Evolutionary conservation across 352 stramenopile species (phyloP), one percentile per base, ranked within the genome.

Genomic region (Phytophthora idaei): DNA sequence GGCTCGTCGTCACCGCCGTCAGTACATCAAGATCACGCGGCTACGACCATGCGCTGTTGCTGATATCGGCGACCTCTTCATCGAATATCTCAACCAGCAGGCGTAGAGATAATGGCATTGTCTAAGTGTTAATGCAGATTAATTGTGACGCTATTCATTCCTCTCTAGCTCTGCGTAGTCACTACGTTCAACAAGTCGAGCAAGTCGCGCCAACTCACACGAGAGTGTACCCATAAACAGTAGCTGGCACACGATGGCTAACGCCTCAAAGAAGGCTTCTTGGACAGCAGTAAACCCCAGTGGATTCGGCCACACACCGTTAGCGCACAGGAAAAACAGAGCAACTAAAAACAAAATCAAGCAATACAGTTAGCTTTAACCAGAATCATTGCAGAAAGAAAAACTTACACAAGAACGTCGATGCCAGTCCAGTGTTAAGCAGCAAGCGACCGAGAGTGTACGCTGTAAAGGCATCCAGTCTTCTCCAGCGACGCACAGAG

Each of bases 141-240:
- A 31, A 6, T 29, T 31, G 32, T 47, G 63, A 21, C 21, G n/a
- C 46, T 78, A 90, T 55, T 92, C 83, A 52, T 64, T 74, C 10
- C 78, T 80, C 58, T 89, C 80, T 52, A 92, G 58, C 34, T 87
- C 72, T 37, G 74, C 52, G 59, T 92, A 90, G 58, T 93, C 81
- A 45, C 65, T 81, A 29, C 78, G 67, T 47, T 94, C 83, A 41
- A 93, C 80, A 39, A 90, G 72, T 7, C 69, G 69, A 31, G 75
- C 73, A 50, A 94, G 80, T 52, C 75, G 68, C 11, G 83, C 71
- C 21, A 93, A 63, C 59, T 96, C 88, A 49, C 85, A 90, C 4
- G 83, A 91, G 1, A 93, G 61, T 50, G 88, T 96, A 11, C 88
- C 88, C 82, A 96, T 93, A 75, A 90, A 96, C 17, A 96, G 66